Conservation (phyloP, 2,329 filamentous ascomycete genomes). For the Dactylonectria macrodidyma region DNA sequence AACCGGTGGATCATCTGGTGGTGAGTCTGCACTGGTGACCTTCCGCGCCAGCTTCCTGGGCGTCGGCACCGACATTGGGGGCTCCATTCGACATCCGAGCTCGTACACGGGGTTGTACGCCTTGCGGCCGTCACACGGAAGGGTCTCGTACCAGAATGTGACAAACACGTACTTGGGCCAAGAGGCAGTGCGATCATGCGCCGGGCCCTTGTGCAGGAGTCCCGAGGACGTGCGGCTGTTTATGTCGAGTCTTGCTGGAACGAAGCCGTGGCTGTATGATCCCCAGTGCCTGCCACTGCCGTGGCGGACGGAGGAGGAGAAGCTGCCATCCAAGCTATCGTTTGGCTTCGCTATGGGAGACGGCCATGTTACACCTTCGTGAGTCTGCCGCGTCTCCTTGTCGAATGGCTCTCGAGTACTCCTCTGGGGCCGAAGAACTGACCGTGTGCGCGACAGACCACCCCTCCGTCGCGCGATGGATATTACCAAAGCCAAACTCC, state of each 20-base stretch:
- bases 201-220: not conserved
- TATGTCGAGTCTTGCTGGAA: constrained; percentile 3
- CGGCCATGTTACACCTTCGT: not conserved
- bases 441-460: constrained; percentile 1
- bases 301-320: constrained; percentile 4
- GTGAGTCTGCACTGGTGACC: constrained; percentile 2
- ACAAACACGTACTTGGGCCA: constrained; percentile 2
- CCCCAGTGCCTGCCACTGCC: constrained; percentile 1
- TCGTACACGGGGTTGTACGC: constrained; percentile 4
- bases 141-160: constrained; percentile 4
- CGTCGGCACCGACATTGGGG: constrained; percentile 4
- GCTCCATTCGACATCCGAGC: constrained; percentile 4
- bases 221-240: constrained; percentile 4
- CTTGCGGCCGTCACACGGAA: constrained; percentile 2
- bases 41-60: constrained; percentile 3
- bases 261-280: constrained; percentile 3
- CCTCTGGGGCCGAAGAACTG: constrained; percentile 1
- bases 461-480: constrained; percentile 2
- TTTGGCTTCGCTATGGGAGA: constrained; percentile 5
- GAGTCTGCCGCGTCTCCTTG: constrained; percentile 3
- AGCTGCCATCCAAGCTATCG: constrained; percentile 1
- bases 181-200: constrained; percentile 3
- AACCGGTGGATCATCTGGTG: constrained; percentile 5
- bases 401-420: not conserved
- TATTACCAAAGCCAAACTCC: constrained; percentile 5